A percentile compares a stretch with the other conserved stretches of the same genome.
These are phyloP conservation scores for Sclerotinia spermophila DNA, from an alignment of 2,329 filamentous ascomycete species.

Conservation along the genomic window DNA sequence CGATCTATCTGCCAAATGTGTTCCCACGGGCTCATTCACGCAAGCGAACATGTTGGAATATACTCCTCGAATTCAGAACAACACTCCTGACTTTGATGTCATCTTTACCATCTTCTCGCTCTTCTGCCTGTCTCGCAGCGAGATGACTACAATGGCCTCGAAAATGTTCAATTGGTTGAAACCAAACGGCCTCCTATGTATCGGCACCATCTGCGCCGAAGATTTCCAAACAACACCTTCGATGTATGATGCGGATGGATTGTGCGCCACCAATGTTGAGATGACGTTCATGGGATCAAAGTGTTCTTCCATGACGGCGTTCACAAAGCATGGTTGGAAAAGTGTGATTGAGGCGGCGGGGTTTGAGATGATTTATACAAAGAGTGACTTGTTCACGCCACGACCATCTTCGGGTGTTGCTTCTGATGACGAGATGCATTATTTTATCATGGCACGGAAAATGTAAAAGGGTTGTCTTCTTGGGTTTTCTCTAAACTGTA, in stretches of 20 bases:
- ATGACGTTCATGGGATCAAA: conserved; percentile 25
- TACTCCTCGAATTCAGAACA: not conserved
- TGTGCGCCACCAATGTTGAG: conserved; percentile 20
- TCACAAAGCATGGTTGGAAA: conserved; percentile 17
- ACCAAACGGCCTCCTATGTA: conserved; percentile 21
- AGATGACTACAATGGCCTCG: conserved; percentile 18
- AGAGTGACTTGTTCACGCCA: conserved; percentile 10
- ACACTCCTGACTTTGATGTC: conserved; percentile 15
- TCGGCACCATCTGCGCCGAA: conserved; percentile 22
- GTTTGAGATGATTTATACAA: conserved; percentile 14
- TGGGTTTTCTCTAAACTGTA: not conserved
- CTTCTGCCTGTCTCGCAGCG: conserved; percentile 22
- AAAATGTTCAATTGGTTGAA: conserved; percentile 23
- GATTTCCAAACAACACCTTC: conserved; percentile 7
- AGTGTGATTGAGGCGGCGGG: conserved; percentile 5
- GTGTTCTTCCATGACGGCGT: conserved; percentile 11
- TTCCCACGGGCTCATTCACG: conserved; percentile 23
- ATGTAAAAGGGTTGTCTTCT: not conserved
- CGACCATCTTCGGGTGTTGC: not conserved
- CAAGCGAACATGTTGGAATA: conserved; percentile 24
- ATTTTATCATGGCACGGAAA: conserved; percentile 15
- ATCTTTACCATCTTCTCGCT: conserved; percentile 23
- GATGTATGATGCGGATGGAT: conserved; percentile 21
- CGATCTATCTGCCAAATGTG: conserved; percentile 15
- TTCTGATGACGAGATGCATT: conserved; percentile 15